These are phyloP conservation scores for Pseudogymnoascus sp. DNA, from an alignment of 2,329 filamentous ascomycete species.

Conservation along the genomic window DNA sequence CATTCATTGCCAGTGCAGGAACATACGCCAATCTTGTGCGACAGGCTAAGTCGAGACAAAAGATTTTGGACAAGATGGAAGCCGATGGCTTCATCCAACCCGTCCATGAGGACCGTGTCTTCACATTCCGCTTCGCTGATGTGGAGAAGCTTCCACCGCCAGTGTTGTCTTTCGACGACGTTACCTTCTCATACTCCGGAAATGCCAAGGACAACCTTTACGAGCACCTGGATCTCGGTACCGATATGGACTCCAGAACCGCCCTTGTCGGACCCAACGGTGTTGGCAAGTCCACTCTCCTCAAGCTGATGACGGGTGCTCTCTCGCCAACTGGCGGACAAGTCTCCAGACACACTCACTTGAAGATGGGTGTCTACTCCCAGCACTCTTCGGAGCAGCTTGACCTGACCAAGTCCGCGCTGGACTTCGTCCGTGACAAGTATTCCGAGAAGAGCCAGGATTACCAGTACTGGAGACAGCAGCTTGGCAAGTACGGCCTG, in stretches of 20 bases:
- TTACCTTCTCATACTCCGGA: constrained; percentile 97
- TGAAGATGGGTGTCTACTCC: constrained; percentile 97
- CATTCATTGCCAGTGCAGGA: constrained; percentile 99
- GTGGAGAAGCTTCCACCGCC: constrained; percentile 99
- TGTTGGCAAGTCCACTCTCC: constrained; percentile 96
- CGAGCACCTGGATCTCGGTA: constrained; percentile 93
- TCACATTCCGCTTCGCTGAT: constrained; percentile 97
- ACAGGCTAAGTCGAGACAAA: constrained; percentile 98
- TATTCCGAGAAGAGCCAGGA: constrained; percentile 85
- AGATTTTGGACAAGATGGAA: constrained; percentile 99
- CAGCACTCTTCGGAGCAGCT: constrained; percentile 99
- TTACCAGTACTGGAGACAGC: constrained; percentile 99
- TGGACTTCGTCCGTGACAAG: constrained; percentile 97
- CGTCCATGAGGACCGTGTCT: constrained; percentile 76
- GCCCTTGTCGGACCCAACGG: constrained; percentile 96
- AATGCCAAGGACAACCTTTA: constrained; percentile 86
- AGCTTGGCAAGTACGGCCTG: constrained; percentile 90
- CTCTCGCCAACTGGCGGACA: constrained; percentile 75
- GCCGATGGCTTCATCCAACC: constrained; percentile 97
- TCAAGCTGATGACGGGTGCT: constrained; percentile 94
- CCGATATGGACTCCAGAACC: constrained; percentile 98
- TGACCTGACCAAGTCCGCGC: constrained; percentile 92
- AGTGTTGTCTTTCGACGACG: constrained; percentile 91
- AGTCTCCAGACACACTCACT: constrained; percentile 89
- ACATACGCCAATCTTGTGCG: constrained; percentile 98